Conservation (phyloP, 2,329 filamentous ascomycete genomes). For the Coleophoma cylindrospora region DNA sequence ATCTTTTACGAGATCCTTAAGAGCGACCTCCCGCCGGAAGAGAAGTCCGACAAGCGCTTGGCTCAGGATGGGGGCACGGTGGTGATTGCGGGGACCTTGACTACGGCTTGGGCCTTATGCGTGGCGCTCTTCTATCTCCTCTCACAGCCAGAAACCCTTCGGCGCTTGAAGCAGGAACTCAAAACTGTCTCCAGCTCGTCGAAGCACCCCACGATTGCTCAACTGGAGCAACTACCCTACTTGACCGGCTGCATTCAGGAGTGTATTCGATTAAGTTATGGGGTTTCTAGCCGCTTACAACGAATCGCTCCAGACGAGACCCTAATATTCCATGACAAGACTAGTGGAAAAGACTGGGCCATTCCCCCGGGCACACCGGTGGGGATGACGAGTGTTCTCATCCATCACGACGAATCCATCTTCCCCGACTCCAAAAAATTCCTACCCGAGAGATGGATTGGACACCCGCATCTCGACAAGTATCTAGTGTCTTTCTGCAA, state of each 20-base stretch:
- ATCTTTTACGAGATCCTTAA: constrained; percentile 21
- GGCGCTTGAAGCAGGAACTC: constrained; percentile 5
- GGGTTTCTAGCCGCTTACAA: constrained; percentile 10
- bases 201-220: neutral
- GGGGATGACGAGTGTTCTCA: constrained; percentile 30
- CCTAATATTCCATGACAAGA: constrained; percentile 16
- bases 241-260: constrained; percentile 33
- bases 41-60: constrained; percentile 23
- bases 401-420: constrained; percentile 33
- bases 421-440: constrained; percentile 32
- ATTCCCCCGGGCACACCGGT: constrained; percentile 28
- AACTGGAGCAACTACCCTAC: constrained; percentile 32
- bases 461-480: constrained; percentile 25
- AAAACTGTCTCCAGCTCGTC: neutral
- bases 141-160: constrained; percentile 2
- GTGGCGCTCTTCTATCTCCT: constrained; percentile 7
- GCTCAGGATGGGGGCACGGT: constrained; percentile 5
- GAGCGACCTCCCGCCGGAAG: constrained; percentile 26
- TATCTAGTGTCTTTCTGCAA: constrained; percentile 6
- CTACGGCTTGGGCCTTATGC: constrained; percentile 4
- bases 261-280: constrained; percentile 29
- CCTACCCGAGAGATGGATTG: constrained; percentile 35
- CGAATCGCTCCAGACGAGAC: constrained; percentile 17
- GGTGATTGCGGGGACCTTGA: constrained; percentile 6
- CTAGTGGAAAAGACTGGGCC: constrained; percentile 7